A percentile compares a stretch with the other conserved stretches of the same genome.
Evolutionary conservation across 257 asterid genomes (phyloP).

Genomic region (Ehretia macrophylla): DNA sequence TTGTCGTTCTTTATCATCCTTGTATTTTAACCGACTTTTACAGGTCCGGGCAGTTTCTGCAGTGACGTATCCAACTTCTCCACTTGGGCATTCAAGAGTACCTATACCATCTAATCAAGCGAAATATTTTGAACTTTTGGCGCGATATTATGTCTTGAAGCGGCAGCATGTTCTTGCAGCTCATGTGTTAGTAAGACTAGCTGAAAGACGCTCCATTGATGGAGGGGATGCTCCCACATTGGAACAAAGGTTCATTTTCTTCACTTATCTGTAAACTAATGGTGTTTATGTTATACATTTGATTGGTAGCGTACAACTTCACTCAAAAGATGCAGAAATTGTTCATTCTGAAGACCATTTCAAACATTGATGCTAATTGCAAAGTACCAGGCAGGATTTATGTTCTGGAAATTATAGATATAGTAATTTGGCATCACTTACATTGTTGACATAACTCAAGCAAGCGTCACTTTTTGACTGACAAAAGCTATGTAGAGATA

Average conservation of each 20-base stretch:
- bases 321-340: no score
- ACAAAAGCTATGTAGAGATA: no score
- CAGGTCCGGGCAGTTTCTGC: constrained; percentile 55
- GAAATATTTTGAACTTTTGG: constrained; percentile 80
- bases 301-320: no score
- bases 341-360: no score
- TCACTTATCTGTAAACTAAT: not conserved
- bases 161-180: constrained; percentile 96
- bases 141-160: constrained; percentile 84
- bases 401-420: no score
- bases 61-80: constrained; percentile 40
- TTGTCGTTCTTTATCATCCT: not conserved
- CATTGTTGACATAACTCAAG: no score
- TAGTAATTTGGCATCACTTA: no score
- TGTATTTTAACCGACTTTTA: not conserved
- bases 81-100: constrained; percentile 48
- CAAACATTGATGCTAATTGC: no score
- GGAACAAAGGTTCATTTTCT: constrained; percentile 70
- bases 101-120: constrained; percentile 53
- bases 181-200: constrained; percentile 82
- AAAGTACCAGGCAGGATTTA: no score
- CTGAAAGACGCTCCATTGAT: constrained; percentile 79
- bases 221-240: constrained; percentile 72
- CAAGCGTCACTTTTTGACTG: no score
- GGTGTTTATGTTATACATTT: no score